phyloP scores from a whole-genome alignment of 139 green algal species.

The Nannochloris sp. region DNA sequence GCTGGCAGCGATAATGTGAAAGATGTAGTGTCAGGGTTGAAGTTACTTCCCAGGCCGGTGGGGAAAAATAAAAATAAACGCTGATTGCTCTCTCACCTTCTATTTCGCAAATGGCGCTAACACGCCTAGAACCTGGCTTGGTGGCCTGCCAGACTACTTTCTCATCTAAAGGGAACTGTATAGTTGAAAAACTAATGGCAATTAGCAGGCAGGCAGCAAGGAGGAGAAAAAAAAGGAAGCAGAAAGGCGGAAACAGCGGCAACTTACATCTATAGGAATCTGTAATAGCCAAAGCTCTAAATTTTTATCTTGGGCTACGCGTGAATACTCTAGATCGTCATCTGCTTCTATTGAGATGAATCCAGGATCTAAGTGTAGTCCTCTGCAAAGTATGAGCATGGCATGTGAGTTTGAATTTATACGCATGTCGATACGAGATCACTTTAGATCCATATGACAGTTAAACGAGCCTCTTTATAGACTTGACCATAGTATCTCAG shows the following conservation, averaged over 20 bases:
- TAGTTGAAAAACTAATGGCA: not conserved
- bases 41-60: too few relatives aligned
- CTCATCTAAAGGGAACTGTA: conserved; percentile 5
- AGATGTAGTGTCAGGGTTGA: not conserved
- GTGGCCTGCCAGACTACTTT: conserved; percentile 1
- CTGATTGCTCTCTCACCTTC: not conserved
- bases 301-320: not conserved
- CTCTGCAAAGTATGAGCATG: not conserved
- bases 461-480: too few relatives aligned
- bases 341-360: not conserved
- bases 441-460: too few relatives aligned
- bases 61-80: not conserved
- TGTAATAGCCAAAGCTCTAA: conserved; percentile 28
- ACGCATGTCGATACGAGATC: too few relatives aligned
- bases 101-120: not conserved
- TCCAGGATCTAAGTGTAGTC: not conserved
- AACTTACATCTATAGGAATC: conserved; percentile 16
- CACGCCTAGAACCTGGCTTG: not conserved
- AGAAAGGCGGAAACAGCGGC: not conserved
- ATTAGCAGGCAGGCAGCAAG: too few relatives aligned
- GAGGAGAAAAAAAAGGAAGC: not conserved
- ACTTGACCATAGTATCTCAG: too few relatives aligned
- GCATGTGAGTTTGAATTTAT: too few relatives aligned
- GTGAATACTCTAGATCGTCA: conserved; percentile 2
- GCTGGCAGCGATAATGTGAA: not conserved